These are phyloP conservation scores for Monascus purpureus DNA, from an alignment of 495 filamentous ascomycete genomes.

Conservation along the genomic window DNA sequence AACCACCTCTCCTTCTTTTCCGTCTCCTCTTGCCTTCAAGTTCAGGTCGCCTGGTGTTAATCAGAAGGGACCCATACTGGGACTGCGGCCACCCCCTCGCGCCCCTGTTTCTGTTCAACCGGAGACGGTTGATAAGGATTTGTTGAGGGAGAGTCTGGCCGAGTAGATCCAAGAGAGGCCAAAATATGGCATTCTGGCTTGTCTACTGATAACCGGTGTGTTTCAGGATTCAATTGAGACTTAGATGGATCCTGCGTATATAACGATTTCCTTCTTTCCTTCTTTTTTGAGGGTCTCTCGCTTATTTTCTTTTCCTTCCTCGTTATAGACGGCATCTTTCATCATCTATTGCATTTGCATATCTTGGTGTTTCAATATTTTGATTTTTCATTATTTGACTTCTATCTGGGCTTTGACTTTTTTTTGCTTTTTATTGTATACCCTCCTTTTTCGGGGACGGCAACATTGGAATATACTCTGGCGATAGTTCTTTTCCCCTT, in stretches of 20 bases:
- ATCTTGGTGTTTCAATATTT: too few species aligned
- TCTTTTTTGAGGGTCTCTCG: background rate
- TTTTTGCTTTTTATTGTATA: constrained; percentile 2
- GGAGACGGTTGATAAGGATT: constrained; percentile 20
- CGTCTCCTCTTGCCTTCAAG: constrained; percentile 4
- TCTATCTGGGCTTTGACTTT: background rate
- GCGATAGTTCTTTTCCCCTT: too few species aligned
- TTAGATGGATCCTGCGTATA: background rate
- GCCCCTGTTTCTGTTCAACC: constrained; percentile 21
- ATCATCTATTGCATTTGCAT: too few species aligned
- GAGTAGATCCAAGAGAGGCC: too few species aligned
- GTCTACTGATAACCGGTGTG: too few species aligned
- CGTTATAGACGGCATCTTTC: too few species aligned
- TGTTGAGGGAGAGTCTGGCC: constrained; percentile 28
- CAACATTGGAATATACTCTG: too few species aligned
- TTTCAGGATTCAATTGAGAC: constrained; percentile 1
- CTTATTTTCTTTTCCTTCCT: constrained; percentile 3
- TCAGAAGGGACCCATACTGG: constrained; percentile 33
- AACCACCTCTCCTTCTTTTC: constrained; percentile 2
- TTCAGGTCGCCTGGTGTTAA: constrained; percentile 33
- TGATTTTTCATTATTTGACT: too few species aligned
- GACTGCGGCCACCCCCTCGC: constrained; percentile 18
- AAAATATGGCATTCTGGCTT: too few species aligned
- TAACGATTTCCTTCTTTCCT: background rate
- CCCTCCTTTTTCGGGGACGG: constrained; percentile 1